phyloP scores from a whole-genome alignment of 1,284 basidiomycete species.

The Irpex sp. region DNA sequence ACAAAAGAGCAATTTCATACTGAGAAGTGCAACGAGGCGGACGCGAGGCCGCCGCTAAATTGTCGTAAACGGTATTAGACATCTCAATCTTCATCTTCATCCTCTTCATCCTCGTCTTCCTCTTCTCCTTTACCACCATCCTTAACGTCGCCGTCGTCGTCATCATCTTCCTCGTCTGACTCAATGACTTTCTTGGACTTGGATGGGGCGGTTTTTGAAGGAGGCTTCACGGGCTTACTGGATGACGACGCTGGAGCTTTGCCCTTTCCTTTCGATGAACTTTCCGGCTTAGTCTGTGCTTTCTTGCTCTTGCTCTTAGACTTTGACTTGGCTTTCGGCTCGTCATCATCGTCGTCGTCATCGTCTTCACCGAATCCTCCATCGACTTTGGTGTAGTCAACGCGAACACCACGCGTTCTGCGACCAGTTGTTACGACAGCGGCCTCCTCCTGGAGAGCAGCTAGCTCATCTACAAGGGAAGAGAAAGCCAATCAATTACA shows the following conservation, averaged over 20 bases:
- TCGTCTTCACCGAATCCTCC: constrained; percentile 21
- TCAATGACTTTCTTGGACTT: constrained; percentile 16
- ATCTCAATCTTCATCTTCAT: constrained; percentile 12
- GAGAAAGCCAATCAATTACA: background rate
- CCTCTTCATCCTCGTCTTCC: constrained; percentile 24
- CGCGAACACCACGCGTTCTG: constrained; percentile 32
- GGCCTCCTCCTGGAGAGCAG: constrained; percentile 20
- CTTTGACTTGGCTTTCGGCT: constrained; percentile 19
- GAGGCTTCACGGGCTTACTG: constrained; percentile 11
- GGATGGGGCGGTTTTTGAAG: background rate
- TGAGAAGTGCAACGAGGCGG: background rate
- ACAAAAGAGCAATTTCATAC: background rate
- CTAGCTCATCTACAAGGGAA: constrained; percentile 27
- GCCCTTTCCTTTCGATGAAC: constrained; percentile 14
- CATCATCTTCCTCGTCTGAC: constrained; percentile 13
- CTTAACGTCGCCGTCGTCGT: constrained; percentile 12
- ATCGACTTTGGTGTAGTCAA: constrained; percentile 34
- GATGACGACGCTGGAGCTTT: constrained; percentile 3
- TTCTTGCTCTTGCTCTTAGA: background rate
- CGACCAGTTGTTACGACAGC: constrained; percentile 27
- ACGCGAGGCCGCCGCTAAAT: background rate
- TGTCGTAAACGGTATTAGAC: constrained; percentile 11
- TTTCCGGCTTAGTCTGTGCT: constrained; percentile 6
- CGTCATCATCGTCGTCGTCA: constrained; percentile 29
- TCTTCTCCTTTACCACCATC: constrained; percentile 9